These are phyloP conservation scores for Extremus antarcticus DNA, from an alignment of 495 filamentous ascomycete species.

Conservation along the genomic window DNA sequence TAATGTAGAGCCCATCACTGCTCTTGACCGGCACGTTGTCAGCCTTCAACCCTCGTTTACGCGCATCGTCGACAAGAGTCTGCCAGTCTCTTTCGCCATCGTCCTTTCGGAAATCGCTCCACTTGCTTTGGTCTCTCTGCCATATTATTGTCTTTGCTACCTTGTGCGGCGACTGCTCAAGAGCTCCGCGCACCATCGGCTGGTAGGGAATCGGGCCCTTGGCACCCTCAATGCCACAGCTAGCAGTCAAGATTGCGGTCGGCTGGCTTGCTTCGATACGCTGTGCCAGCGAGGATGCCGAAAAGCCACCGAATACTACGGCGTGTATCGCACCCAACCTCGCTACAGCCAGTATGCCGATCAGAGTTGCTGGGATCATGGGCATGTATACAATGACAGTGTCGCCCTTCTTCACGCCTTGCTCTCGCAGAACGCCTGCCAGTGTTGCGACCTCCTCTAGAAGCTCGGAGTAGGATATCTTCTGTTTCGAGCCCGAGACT, in stretches of 20 bases:
- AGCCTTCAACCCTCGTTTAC: constrained; percentile 51
- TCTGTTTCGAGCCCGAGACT: constrained; percentile 63
- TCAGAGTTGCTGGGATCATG: constrained; percentile 83
- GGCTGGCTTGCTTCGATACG: constrained; percentile 75
- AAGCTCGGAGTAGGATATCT: constrained; percentile 61
- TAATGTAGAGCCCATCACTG: constrained; percentile 74
- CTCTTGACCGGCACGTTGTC: constrained; percentile 66
- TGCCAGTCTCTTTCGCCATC: constrained; percentile 71
- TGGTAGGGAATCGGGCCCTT: constrained; percentile 66
- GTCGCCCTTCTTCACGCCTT: constrained; percentile 77
- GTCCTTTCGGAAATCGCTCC: constrained; percentile 53
- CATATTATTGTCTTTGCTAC: constrained; percentile 55
- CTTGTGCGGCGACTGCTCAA: constrained; percentile 28
- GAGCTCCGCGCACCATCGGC: constrained; percentile 45
- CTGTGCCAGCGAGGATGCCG: constrained; percentile 68
- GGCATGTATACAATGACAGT: constrained; percentile 96
- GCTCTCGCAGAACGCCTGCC: constrained; percentile 70
- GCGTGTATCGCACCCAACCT: constrained; percentile 82
- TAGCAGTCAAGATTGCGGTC: constrained; percentile 70
- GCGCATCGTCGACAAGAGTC: constrained; percentile 56
- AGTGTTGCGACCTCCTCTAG: constrained; percentile 74
- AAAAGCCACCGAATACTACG: constrained; percentile 90
- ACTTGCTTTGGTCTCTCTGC: constrained; percentile 65
- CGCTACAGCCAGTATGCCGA: constrained; percentile 70
- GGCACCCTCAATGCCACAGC: constrained; percentile 80